Evolutionary conservation across 495 filamentous ascomycete species (phyloP), one percentile per base, ranked within the genome.

Genomic region (Lindgomyces ingoldianus): DNA sequence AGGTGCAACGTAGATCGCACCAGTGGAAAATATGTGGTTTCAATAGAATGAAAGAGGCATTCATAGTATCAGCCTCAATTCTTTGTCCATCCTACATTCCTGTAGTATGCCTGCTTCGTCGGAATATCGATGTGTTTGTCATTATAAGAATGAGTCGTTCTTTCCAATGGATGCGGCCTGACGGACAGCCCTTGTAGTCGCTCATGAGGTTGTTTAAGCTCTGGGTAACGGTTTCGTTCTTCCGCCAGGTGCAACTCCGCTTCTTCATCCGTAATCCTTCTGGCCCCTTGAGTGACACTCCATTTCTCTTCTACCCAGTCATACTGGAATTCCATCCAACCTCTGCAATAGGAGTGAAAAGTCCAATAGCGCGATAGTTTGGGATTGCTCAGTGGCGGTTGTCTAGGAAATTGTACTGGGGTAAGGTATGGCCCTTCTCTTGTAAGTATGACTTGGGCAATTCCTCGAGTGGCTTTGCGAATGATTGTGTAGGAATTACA

Each of bases 301-400:
- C 21, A 62, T 11, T 3, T n/a, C 22, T 30, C 19, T 16, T 2
- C 25, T 3, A 8, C 25, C 30, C 36, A 30, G 6, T 54, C 27
- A 54, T 44, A 51, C 22, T 39, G 39, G 30, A 54, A 54, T 36
- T 53, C 48, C 8, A 62, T 54, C 58, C 59, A 62, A 42, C 59
- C 48, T 33, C 48, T 30, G 33, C 47, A 54, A 44, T 9, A 27
- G 4, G 48, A 53, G 48, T 62, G 59, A 42, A 54, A 62, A 4
- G 24, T 62, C 59, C 59, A 54, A 19, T 49, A 49, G 21, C 21
- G 25, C 9, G 30, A 18, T 11, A 25, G 12, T 12, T 50, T 18
- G 9, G n/a, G 9, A 21, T 52, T 39, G 11, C 39, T 19, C 11
- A 16, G n/a, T 2, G 19, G 12, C 2, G 12, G 21, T 18, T 22